These are phyloP conservation scores for Eucalyptus dawsonii DNA, from an alignment of 345 rosid species.

Conservation along the genomic window DNA sequence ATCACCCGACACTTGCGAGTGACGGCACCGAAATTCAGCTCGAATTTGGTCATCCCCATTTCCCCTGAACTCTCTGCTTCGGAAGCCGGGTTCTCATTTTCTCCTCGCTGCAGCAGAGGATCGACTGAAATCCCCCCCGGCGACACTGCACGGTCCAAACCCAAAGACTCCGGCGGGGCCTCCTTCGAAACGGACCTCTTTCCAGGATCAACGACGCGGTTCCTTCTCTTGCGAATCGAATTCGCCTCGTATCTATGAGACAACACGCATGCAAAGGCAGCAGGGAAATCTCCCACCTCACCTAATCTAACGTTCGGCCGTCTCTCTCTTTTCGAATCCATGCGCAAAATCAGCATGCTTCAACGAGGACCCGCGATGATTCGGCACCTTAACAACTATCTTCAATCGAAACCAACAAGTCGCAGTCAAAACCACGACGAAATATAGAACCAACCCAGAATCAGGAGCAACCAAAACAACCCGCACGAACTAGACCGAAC, in stretches of 20 bases:
- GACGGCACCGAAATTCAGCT: slow-evolving; percentile 21
- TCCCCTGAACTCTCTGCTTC: not conserved
- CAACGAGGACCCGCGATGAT: not conserved
- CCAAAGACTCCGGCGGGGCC: not conserved
- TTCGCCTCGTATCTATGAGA: slow-evolving; percentile 4
- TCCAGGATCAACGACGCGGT: not conserved
- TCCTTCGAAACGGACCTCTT: not conserved
- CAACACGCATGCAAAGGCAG: slow-evolving; percentile 43
- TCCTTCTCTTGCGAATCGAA: slow-evolving; percentile 16
- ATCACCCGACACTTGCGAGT: slow-evolving; percentile 38
- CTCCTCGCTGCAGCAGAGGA: slow-evolving; percentile 16
- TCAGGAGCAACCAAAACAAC: not conserved
- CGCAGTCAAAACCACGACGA: not conserved
- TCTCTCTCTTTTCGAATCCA: slow-evolving; percentile 43
- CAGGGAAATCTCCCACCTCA: slow-evolving; percentile 46
- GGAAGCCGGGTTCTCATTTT: slow-evolving; percentile 15
- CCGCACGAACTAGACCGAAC: not conserved
- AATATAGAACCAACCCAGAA: not conserved
- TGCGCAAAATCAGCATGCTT: slow-evolving; percentile 26
- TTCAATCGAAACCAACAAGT: not conserved
- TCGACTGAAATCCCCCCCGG: slow-evolving; percentile 6
- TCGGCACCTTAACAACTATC: not conserved
- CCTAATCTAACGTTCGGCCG: slow-evolving; percentile 54
- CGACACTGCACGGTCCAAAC: slow-evolving; percentile 2
- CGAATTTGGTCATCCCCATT: not conserved